Evolutionary conservation across 2,329 filamentous ascomycete genomes (phyloP).

Genomic region (Penicillium sp.): DNA sequence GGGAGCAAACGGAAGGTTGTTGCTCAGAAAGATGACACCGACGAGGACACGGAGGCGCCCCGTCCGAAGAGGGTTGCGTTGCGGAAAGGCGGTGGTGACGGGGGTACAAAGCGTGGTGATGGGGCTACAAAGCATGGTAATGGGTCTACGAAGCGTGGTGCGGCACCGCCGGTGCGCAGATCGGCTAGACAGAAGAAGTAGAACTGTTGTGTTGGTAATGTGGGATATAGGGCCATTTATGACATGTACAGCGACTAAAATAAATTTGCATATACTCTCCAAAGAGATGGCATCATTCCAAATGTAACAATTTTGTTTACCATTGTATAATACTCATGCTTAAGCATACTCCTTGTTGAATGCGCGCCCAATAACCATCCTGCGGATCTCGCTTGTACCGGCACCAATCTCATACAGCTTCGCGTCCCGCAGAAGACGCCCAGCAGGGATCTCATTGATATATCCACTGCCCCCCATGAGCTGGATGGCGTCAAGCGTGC

Average conservation of each 20-base stretch:
- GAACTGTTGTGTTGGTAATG: conserved; percentile 2
- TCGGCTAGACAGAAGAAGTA: conserved; percentile 26
- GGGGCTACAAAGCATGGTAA: not conserved
- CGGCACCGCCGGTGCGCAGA: conserved; percentile 20
- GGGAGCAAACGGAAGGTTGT: conserved; percentile 5
- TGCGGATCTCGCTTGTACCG: conserved; percentile 83
- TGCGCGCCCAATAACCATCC: conserved; percentile 86
- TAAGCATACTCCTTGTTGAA: conserved; percentile 75
- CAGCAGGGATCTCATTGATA: conserved; percentile 87
- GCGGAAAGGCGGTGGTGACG: conserved; percentile 14
- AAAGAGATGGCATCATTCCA: not conserved
- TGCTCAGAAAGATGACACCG: conserved; percentile 7
- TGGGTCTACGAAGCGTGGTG: not conserved
- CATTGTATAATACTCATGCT: not conserved
- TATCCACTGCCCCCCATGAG: conserved; percentile 92
- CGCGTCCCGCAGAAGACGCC: conserved; percentile 67
- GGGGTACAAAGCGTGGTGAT: not conserved
- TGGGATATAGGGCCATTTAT: not conserved
- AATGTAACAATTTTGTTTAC: not conserved
- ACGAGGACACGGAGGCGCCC: conserved; percentile 2
- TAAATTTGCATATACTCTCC: conserved; percentile 9
- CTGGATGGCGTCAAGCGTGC: conserved; percentile 78
- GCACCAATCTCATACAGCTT: conserved; percentile 94
- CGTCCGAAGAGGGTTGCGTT: conserved; percentile 22
- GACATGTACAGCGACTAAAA: conserved; percentile 12